Evolutionary conservation across 2,329 filamentous ascomycete species (phyloP).

Genomic region (Ophiostoma sp.): DNA sequence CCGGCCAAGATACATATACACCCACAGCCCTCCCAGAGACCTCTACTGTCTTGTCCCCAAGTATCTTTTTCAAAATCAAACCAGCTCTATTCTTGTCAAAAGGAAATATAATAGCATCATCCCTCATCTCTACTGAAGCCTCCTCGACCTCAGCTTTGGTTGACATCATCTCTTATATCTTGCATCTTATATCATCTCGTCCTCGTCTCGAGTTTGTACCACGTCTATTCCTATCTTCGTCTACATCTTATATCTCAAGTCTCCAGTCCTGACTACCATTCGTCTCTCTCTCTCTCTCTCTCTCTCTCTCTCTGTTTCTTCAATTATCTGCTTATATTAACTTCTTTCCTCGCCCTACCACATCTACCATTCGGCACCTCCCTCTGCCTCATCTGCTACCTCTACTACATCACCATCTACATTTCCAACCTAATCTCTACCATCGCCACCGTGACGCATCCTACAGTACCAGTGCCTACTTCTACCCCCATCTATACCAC

Average conservation of each 20-base stretch:
- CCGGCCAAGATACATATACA: slow-evolving; percentile 9
- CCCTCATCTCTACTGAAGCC: slow-evolving; percentile 4
- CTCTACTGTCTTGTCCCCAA: background rate
- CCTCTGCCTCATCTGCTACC: no score
- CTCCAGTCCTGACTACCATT: background rate
- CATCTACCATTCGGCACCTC: no score
- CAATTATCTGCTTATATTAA: no score
- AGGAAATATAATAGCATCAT: slow-evolving; percentile 1
- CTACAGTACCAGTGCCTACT: background rate
- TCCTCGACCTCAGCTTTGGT: background rate
- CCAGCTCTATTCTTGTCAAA: slow-evolving; percentile 7
- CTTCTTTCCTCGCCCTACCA: no score
- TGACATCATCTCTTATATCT: background rate
- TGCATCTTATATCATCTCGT: background rate
- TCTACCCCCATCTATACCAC: background rate
- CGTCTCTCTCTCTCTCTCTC: background rate
- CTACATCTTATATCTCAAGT: no score
- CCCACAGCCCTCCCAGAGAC: slow-evolving; percentile 5
- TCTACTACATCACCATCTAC: background rate
- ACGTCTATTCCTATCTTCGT: no score
- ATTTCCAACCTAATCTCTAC: background rate
- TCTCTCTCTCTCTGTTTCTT: background rate
- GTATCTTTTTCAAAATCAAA: background rate
- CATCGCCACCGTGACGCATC: background rate
- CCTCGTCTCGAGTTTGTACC: no score